These are phyloP conservation scores for Aspergillus phoenicis DNA, from an alignment of 2,329 filamentous ascomycete genomes.

Conservation along the genomic window DNA sequence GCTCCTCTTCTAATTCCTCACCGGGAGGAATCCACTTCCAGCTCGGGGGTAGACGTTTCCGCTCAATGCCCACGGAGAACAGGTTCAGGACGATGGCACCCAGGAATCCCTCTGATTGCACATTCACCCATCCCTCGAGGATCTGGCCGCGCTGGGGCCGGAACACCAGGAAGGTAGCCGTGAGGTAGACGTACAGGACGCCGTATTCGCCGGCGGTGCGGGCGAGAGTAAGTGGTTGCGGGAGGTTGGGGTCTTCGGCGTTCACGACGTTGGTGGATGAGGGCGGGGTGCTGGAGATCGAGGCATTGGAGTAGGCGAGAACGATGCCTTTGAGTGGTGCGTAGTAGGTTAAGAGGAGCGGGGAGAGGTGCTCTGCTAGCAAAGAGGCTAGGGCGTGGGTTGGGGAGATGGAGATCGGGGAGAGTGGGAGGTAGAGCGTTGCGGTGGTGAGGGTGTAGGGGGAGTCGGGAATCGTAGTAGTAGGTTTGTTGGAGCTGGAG, in stretches of 20 bases:
- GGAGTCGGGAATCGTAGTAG: constrained; percentile 48
- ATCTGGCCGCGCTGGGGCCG: constrained; percentile 71
- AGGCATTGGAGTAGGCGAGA: constrained; percentile 55
- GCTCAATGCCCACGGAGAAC: constrained; percentile 87
- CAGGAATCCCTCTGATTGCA: constrained; percentile 86
- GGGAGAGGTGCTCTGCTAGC: constrained; percentile 63
- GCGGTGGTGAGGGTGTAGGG: constrained; percentile 79
- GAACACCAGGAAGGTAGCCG: constrained; percentile 82
- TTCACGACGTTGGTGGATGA: constrained; percentile 36
- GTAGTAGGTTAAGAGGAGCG: constrained; percentile 65
- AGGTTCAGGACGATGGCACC: constrained; percentile 87
- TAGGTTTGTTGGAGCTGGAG: constrained; percentile 17
- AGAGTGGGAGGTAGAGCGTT: constrained; percentile 68
- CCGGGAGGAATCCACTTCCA: constrained; percentile 78
- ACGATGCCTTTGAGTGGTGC: constrained; percentile 61
- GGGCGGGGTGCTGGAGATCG: constrained; percentile 44
- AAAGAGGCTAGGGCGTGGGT: constrained; percentile 58
- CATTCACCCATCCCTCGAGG: constrained; percentile 79
- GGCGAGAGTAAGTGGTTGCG: constrained; percentile 46
- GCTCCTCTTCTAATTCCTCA: constrained; percentile 33
- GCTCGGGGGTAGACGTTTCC: constrained; percentile 69
- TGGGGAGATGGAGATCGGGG: constrained; percentile 57
- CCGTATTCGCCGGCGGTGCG: constrained; percentile 74
- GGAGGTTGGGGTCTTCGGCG: constrained; percentile 30
- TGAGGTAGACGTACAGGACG: constrained; percentile 84